Evolutionary conservation across 169 alveolate species (phyloP).

Genomic region (Amoebophrya sp.): DNA sequence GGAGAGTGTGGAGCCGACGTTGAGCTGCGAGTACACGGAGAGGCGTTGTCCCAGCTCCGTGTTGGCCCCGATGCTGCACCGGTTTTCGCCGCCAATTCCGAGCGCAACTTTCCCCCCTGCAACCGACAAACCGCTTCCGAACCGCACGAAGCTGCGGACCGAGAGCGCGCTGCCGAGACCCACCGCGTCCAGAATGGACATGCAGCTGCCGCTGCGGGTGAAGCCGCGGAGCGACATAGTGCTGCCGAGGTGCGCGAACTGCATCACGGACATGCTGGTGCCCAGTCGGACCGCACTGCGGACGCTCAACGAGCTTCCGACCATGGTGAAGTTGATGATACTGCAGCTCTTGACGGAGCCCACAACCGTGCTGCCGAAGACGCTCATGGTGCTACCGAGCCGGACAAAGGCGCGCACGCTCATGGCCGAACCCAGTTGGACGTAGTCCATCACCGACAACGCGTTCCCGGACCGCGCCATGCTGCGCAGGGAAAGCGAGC

Average conservation of each 20-base stretch:
- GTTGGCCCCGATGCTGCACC: not conserved
- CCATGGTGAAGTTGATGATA: not conserved
- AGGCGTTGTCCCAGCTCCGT: not conserved
- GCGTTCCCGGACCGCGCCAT: constrained; percentile 24
- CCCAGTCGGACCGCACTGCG: constrained; percentile 16
- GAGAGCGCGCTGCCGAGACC: constrained; percentile 4
- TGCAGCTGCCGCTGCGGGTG: not conserved
- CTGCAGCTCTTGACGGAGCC: not conserved
- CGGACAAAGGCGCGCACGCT: not conserved
- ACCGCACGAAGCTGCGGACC: not conserved
- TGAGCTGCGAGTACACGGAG: not conserved
- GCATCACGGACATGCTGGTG: not conserved
- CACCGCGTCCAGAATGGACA: constrained; percentile 28
- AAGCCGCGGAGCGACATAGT: not conserved
- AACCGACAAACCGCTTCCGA: constrained; percentile 29
- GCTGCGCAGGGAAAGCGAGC: not conserved
- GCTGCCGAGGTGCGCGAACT: not conserved
- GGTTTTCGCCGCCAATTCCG: not conserved
- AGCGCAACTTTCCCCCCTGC: not conserved
- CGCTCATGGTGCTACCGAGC: constrained; percentile 15
- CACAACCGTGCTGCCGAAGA: not conserved
- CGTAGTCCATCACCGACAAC: constrained; percentile 26
- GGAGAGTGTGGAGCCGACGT: not conserved
- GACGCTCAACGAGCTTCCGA: not conserved
- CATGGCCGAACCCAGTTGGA: not conserved